Evolutionary conservation across 2,329 filamentous ascomycete species (phyloP), one percentile per base, ranked within the genome.

Genomic region (Penicillium thymicola): DNA sequence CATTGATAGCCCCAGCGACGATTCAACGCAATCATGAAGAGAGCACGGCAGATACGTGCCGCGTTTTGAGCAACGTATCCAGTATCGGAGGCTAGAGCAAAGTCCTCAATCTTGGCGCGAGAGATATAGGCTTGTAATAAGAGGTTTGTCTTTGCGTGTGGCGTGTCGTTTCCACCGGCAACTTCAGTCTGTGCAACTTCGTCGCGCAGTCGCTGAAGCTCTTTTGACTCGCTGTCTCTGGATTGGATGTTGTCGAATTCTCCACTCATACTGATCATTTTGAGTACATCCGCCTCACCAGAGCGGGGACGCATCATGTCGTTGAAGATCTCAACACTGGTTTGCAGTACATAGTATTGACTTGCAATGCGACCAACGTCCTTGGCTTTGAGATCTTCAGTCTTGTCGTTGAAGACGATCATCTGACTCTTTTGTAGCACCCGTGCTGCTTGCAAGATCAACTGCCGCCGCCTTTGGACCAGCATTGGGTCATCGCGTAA

Each of bases 161-260:
- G 79, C 5, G 82, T 83, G 40, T 82, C 80, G 51, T 84, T 81
- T 2, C 81, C 82, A 43, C 87, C 89, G 53, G 87, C 88, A 23
- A 97, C 86, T 62, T 92, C 86, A 57, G 92, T 96, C 18, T 88
- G 87, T 13, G 89, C 83, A 16, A 83, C 80, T 34, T 92, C 85
- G 0, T 89, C 79, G 61, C 85, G 85, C 51, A 99, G 81, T 23
- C 84, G 81, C 18, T 82, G 82, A n/a, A 99, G 80, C 72, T 99
- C 95, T 66, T 92, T 89, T 55, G 89, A 87, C 74, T 99, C 95
- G 50, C 79, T 94, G 54, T 99, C 94, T 59, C 95, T 82, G 5
- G 89, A 92, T 70, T 97, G 92, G 41, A 99, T 90, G 64, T 99
- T 96, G 77, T 97, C 92, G 66, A 99, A 99, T 73, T 99, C 94